Percentiles rank a stretch among this genome's conserved stretches.
phyloP scores from a whole-genome alignment of 192 early-diverging fungal genomes.

The Chytriomyces confervae region DNA sequence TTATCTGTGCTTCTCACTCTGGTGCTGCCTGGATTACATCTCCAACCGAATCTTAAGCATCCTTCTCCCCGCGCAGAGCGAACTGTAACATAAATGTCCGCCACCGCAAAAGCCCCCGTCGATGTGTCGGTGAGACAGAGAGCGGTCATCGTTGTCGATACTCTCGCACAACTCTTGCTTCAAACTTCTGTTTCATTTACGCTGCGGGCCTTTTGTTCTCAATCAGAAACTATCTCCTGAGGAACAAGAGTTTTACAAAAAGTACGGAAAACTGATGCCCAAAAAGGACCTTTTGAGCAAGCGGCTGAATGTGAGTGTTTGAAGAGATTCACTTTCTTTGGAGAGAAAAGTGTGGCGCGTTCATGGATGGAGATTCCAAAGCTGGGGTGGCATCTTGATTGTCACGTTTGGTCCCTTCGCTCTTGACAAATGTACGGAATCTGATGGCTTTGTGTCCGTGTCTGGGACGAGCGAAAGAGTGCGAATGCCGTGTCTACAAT shows the following conservation, averaged over 20 bases:
- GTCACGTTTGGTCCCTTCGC: too few relatives aligned
- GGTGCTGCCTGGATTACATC: not conserved
- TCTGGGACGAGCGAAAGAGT: too few relatives aligned
- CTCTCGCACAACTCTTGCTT: not conserved
- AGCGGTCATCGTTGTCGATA: too few relatives aligned
- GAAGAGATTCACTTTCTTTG: too few relatives aligned
- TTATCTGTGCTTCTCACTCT: not conserved
- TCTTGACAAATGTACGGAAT: too few relatives aligned
- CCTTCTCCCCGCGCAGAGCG: not conserved
- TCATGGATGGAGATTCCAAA: too few relatives aligned
- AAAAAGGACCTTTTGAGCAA: constrained; percentile 75
- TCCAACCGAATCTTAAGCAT: not conserved
- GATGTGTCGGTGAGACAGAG: constrained; percentile 23
- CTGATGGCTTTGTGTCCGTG: too few relatives aligned
- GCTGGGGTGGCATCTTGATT: too few relatives aligned
- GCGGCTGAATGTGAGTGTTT: constrained; percentile 72
- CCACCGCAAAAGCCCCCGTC: constrained; percentile 22
- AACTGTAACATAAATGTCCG: not conserved
- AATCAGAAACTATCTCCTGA: constrained; percentile 74
- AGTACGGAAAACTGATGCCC: constrained; percentile 79
- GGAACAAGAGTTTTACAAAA: constrained; percentile 76
- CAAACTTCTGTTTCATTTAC: not conserved
- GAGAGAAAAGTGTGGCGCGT: too few relatives aligned
- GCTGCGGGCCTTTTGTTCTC: not conserved
- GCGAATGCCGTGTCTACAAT: too few relatives aligned